Evolutionary conservation across 495 filamentous ascomycete species (phyloP).

Genomic region (Aspergillus saccharolyticus): DNA sequence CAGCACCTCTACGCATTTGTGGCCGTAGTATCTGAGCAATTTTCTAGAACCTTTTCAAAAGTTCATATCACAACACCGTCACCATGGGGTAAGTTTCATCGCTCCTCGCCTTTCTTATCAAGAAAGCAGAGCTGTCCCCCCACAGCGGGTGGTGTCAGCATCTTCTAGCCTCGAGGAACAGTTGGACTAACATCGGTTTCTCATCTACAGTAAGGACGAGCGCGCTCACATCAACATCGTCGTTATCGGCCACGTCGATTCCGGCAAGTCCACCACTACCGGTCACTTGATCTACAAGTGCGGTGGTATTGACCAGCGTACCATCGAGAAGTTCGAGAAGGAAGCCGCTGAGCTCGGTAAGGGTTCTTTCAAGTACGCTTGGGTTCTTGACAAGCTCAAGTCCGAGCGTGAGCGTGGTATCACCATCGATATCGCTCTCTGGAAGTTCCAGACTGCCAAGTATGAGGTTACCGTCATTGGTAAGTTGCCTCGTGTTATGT

Average conservation of each 20-base stretch:
- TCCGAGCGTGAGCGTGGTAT: constrained; percentile 99
- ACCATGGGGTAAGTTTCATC: constrained; percentile 49
- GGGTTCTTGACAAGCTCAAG: constrained; percentile 99
- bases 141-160: too few relatives aligned
- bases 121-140: too few relatives aligned
- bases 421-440: constrained; percentile 99
- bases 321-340: constrained; percentile 99
- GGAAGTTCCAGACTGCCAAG: constrained; percentile 99
- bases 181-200: constrained; percentile 10
- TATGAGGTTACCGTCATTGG: constrained; percentile 99
- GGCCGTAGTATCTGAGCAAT: constrained; percentile 51
- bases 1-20: constrained; percentile 48
- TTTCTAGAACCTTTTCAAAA: constrained; percentile 36
- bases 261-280: constrained; percentile 98
- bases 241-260: constrained; percentile 99
- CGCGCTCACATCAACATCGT: constrained; percentile 94
- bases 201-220: constrained; percentile 64
- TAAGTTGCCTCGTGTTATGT: constrained; percentile 39
- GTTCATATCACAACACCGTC: constrained; percentile 34
- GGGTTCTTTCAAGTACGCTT: constrained; percentile 99
- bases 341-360: constrained; percentile 99
- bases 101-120: neutral
- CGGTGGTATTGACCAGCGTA: constrained; percentile 99
- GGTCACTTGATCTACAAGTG: constrained; percentile 99
- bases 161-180: too few relatives aligned